Conservation (phyloP, 1,284 basidiomycete species). For the Psilocybe mexicana region DNA sequence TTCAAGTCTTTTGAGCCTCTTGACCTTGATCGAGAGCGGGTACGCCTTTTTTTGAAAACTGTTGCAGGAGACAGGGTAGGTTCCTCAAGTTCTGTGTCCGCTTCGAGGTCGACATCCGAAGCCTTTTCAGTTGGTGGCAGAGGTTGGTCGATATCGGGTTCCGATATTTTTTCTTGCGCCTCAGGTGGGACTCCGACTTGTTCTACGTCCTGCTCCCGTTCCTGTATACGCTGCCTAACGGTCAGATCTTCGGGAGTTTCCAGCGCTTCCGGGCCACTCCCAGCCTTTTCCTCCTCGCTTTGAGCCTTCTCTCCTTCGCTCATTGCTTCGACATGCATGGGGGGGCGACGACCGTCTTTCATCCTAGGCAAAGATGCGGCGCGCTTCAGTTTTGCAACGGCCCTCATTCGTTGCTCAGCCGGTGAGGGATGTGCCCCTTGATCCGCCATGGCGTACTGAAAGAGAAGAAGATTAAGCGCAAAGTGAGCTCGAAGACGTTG, state of each 20-base stretch:
- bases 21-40: conserved; percentile 74
- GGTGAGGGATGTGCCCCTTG: conserved; percentile 37
- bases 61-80: conserved; percentile 37
- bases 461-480: conserved; percentile 15
- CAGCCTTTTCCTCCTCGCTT: conserved; percentile 52
- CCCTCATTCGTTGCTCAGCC: conserved; percentile 71
- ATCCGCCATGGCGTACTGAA: conserved; percentile 31
- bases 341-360: conserved; percentile 82
- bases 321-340: conserved; percentile 77
- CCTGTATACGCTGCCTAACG: conserved; percentile 8
- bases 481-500: conserved; percentile 4
- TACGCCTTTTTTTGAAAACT: conserved; percentile 58
- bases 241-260: conserved; percentile 32
- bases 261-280: conserved; percentile 29
- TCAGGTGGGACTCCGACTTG: conserved; percentile 10
- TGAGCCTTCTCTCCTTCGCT: conserved; percentile 72
- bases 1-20: conserved; percentile 74
- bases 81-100: conserved; percentile 32
- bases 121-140: conserved; percentile 21
- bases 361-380: conserved; percentile 87
- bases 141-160: conserved; percentile 22
- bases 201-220: conserved; percentile 16
- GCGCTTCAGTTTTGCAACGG: conserved; percentile 87
- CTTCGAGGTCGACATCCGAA: conserved; percentile 33
- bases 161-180: conserved; percentile 19